Conservation (phyloP, 2,329 filamentous ascomycete species). For the Fusarium oxysporum region DNA sequence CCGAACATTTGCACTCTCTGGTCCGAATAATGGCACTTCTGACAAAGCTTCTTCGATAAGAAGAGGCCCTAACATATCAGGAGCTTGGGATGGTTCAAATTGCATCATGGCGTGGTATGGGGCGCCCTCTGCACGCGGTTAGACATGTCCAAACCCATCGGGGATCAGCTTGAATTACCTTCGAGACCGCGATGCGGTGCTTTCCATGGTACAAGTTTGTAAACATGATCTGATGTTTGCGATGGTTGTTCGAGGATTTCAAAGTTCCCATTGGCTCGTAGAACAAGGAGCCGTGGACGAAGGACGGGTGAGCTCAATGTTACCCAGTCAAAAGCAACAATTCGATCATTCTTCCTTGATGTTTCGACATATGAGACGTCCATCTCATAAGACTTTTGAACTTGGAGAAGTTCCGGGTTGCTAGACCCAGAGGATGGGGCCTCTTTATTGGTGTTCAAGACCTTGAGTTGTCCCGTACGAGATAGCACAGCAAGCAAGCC, state of each 20-base stretch:
- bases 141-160: constrained; percentile 16
- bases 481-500: constrained; percentile 72
- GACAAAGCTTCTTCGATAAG: constrained; percentile 65
- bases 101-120: constrained; percentile 68
- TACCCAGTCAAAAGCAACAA: constrained; percentile 77
- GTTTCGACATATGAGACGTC: constrained; percentile 67
- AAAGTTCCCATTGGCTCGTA: constrained; percentile 70
- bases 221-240: constrained; percentile 67
- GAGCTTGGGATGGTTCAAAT: constrained; percentile 66
- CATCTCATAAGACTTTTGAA: constrained; percentile 70
- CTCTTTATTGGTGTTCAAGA: constrained; percentile 69
- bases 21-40: constrained; percentile 68
- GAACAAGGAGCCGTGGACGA: constrained; percentile 67
- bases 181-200: constrained; percentile 67
- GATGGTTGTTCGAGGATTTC: constrained; percentile 72
- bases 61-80: constrained; percentile 65
- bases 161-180: constrained; percentile 51
- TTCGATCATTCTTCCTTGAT: constrained; percentile 66
- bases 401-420: constrained; percentile 69
- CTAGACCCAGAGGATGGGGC: constrained; percentile 57
- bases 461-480: constrained; percentile 71
- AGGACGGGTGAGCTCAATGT: constrained; percentile 67
- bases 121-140: constrained; percentile 55
- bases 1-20: constrained; percentile 58
- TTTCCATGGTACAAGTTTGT: constrained; percentile 71